Conservation (phyloP, 345 rosid genomes). For the Pugionium dolabratum region DNA sequence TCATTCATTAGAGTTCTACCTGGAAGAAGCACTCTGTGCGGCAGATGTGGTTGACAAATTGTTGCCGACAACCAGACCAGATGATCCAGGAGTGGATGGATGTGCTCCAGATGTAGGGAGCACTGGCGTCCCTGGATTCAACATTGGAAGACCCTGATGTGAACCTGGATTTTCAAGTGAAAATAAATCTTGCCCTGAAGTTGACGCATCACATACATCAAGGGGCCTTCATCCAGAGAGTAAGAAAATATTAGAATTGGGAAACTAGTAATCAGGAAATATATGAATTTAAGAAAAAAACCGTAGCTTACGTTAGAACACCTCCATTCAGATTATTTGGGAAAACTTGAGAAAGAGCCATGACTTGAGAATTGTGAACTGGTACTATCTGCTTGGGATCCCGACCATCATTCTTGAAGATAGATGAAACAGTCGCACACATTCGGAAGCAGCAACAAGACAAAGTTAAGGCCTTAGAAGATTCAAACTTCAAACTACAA, state of each 20-base stretch:
- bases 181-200: conserved; percentile 62
- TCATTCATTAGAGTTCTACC: conserved; percentile 33
- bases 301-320: conserved; percentile 67
- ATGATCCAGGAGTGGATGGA: conserved; percentile 62
- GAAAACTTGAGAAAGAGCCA: conserved; percentile 82
- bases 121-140: conserved; percentile 70
- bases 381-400: conserved; percentile 68
- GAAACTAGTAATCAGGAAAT: conserved; percentile 6
- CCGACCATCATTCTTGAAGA: conserved; percentile 70
- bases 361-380: conserved; percentile 76
- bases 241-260: conserved; percentile 29
- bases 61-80: conserved; percentile 62
- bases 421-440: conserved; percentile 34
- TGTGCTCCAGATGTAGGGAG: conserved; percentile 66
- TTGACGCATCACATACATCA: conserved; percentile 74
- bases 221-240: conserved; percentile 78
- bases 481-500: conserved; percentile 22
- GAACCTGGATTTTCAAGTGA: conserved; percentile 64
- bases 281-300: conserved; percentile 22
- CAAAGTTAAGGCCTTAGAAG: conserved; percentile 24
- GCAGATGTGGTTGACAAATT: conserved; percentile 62
- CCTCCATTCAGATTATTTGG: conserved; percentile 81
- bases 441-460: conserved; percentile 35
- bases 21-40: conserved; percentile 53
- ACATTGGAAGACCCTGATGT: conserved; percentile 55